Base-by-base conservation (phyloP, 176 grass and related monocot genomes). In the Leersia perrieri region DNA sequence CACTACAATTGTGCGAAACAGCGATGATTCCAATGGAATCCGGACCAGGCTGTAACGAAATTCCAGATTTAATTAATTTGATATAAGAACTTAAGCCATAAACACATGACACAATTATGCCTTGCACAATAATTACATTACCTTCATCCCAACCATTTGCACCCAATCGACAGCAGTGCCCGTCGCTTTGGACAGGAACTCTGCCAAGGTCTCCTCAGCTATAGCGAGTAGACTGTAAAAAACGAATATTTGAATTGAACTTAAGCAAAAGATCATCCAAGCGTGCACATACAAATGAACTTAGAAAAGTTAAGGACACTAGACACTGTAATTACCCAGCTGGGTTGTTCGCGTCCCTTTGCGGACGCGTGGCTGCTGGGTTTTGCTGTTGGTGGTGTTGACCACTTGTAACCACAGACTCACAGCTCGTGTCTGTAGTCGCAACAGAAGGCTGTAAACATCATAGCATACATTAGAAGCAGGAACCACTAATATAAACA, bases 1-100 rank as follows among this genome's bases (percentile, higher is more conserved):
- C 97, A 99, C 87, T 92, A 79, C 97, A 99, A 87, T 93, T 96
- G 93, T 99, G 97, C 64, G 97, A 99, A 94, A 99, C 91, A 93
- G 97, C 97, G 62, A 99, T 92, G 91, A 99, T 96, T 96, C 97
- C 97, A 87, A 99, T 96, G 90, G 97, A 99, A 99, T 99, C 97
- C 91, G 97, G 97, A 99, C 97, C 97, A 96, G 97, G 97, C 97
- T 99, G 81, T 70, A 91, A 74, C 53, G 47, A 58, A 90, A 86
- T 60, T 8, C 10, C 18, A 22, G 33, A 26, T 80, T 72, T 32
- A 83, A 69, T 63, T 53, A 42, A 34, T 79, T 76, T 2, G n/a
- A n/a, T 5, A 64, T 66, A 66, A 76, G 3, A 83, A 86, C 13
- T 49, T 0, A 88, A 73, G 60, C 35, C 77, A 71, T 72, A 33